Conservation (phyloP, 75 land plant species). For the Larix kaempferi region DNA sequence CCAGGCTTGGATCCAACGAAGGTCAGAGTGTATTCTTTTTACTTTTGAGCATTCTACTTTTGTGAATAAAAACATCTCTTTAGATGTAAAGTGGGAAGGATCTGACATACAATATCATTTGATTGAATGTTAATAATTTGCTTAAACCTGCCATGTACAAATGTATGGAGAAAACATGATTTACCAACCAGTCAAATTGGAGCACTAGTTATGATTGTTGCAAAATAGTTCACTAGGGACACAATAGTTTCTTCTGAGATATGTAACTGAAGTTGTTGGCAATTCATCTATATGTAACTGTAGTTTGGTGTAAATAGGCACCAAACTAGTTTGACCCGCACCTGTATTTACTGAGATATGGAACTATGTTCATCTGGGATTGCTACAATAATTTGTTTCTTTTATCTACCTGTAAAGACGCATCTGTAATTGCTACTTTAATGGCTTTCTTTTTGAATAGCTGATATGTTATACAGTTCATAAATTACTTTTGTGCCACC, state of each 20-base stretch:
- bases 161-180: background rate
- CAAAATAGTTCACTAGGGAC: no score
- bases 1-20: slow-evolving; percentile 81
- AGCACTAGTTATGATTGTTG: no score
- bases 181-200: background rate
- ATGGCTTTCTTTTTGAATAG: background rate
- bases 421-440: background rate
- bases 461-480: background rate
- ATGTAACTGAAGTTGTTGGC: no score
- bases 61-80: background rate
- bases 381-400: background rate
- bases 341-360: no score
- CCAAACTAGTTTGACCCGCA: no score
- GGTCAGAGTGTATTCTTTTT: slow-evolving; percentile 28
- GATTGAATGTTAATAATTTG: background rate
- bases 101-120: background rate
- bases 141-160: background rate
- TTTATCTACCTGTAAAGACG: no score
- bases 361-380: no score
- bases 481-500: background rate
- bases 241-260: no score
- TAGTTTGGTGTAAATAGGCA: no score
- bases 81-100: background rate
- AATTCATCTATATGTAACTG: no score
- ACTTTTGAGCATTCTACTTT: background rate